Evolutionary conservation across 768 basidiomycete genomes (phyloP), one percentile per base, ranked within the genome.

Genomic region (Erythrobasidium yunnanense): DNA sequence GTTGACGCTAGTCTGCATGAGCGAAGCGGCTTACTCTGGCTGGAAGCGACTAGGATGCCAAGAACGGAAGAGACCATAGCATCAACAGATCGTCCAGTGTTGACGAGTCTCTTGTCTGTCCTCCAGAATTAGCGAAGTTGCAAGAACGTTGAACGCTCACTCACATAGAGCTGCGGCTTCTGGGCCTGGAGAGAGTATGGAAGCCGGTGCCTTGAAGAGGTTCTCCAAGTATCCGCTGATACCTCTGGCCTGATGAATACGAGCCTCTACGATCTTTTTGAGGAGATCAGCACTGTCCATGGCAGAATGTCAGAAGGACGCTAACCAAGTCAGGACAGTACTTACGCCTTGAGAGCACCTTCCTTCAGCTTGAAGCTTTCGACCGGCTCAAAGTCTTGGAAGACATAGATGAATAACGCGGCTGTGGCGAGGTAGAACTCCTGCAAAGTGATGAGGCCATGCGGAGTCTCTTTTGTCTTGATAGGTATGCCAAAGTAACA

Each of bases 401-500:
- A 63, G 55, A 34, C 38, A 30, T 60, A 60, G 57, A 60, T 50
- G 57, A 60, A 60, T 18, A 57, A 13, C 15, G 52, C 57, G 13
- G 38, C 57, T 17, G 45, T 54, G 22, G 45, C 45, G 15, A 17
- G 11, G 34, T 63, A 55, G 1, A 63, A 29, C 47, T 63, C 60
- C 20, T 20, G 13, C 0, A 34, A 29, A 1, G 60, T 33, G 6
- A 65, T 4, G 8, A 65, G 52, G 17, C 63, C 63, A 20, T 32
- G 63, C 11, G 63, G 63, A 15, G 5, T 62, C 56, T 32, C 25
- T 25, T 63, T n/a, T 1, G 66, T 63, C 66, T 62, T 67, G 33
- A 67, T 15, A 18, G 66, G 66, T 4, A 67, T 51, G 38, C 66
- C 66, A 45, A 62, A 63, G 17, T 20, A 6, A 7, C 45, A 23